A percentile compares a stretch with the other conserved stretches of the same genome.
phyloP scores from a whole-genome alignment of 75 land plant species.

The Pseudotsuga menziesii region DNA sequence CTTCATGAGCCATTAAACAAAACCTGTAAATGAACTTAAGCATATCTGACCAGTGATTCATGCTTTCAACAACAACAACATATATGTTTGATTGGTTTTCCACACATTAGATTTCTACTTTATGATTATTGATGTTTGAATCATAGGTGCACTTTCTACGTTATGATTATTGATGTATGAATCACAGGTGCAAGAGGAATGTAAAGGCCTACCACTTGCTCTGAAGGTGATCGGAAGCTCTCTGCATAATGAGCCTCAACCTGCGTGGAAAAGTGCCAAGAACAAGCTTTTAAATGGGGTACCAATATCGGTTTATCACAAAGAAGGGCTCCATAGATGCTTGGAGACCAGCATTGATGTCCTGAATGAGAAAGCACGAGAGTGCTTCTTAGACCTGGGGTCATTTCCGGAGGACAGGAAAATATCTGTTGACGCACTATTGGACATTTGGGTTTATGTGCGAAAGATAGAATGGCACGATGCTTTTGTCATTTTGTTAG shows the following conservation, averaged over 20 bases:
- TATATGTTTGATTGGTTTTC: background rate
- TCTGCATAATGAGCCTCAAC: slow-evolving; percentile 22
- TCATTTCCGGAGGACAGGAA: slow-evolving; percentile 54
- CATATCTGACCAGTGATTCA: background rate
- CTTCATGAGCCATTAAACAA: background rate
- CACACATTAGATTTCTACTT: background rate
- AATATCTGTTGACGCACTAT: slow-evolving; percentile 43
- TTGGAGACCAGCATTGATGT: slow-evolving; percentile 40
- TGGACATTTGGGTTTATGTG: slow-evolving; percentile 53
- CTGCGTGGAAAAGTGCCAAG: slow-evolving; percentile 39
- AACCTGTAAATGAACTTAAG: background rate
- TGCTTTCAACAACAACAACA: background rate
- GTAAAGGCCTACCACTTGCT: slow-evolving; percentile 62
- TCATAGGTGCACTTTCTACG: too few species aligned
- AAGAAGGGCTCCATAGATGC: slow-evolving; percentile 29
- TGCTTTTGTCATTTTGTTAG: slow-evolving; percentile 47
- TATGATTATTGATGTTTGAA: too few species aligned
- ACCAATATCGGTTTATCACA: slow-evolving; percentile 42
- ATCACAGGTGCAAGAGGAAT: slow-evolving; percentile 35
- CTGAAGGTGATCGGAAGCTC: slow-evolving; percentile 64
- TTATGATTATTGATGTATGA: background rate
- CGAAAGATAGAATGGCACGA: slow-evolving; percentile 46
- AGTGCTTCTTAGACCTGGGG: slow-evolving; percentile 61
- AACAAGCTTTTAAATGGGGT: slow-evolving; percentile 38
- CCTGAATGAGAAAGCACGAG: slow-evolving; percentile 21